A percentile compares a stretch with the other conserved stretches of the same genome.
Conservation (phyloP, 306 rosid genomes). For the Malus sieversii region DNA sequence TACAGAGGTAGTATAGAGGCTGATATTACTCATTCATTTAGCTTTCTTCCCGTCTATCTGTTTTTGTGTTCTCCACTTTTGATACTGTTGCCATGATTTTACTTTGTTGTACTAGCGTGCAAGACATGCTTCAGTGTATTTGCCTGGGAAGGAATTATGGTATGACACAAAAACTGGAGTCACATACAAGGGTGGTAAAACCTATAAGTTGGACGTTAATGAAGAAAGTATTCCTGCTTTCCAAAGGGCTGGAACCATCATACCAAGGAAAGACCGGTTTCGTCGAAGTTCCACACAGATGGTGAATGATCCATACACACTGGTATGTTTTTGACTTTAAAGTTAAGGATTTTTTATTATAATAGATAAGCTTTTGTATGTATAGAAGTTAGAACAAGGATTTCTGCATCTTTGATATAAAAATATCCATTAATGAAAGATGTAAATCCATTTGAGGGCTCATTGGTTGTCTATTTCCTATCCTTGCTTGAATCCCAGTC, state of each 20-base stretch:
- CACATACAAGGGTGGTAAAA: conserved; percentile 63
- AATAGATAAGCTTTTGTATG: background rate
- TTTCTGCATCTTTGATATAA: background rate
- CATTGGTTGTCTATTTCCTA: background rate
- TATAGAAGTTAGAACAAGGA: background rate
- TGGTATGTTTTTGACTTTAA: conserved; percentile 49
- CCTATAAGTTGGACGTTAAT: conserved; percentile 58
- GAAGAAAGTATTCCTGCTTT: conserved; percentile 86
- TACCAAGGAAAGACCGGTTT: conserved; percentile 82
- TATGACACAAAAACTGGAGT: conserved; percentile 70
- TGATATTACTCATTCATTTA: background rate
- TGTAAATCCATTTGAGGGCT: background rate
- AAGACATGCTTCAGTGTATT: conserved; percentile 66
- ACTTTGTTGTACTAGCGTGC: conserved; percentile 41
- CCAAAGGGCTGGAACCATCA: conserved; percentile 84
- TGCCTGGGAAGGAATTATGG: conserved; percentile 90
- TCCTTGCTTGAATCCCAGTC: background rate
- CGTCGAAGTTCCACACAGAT: conserved; percentile 95
- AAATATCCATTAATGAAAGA: background rate
- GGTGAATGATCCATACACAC: conserved; percentile 84
- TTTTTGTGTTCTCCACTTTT: background rate
- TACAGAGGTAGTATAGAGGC: conserved; percentile 47
- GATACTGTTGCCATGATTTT: background rate
- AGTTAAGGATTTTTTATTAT: background rate
- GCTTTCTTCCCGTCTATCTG: background rate